Percentiles rank a stretch among this genome's conserved stretches.
phyloP scores from a whole-genome alignment of 2,329 filamentous ascomycete genomes.

The Fusarium liriodendri region DNA sequence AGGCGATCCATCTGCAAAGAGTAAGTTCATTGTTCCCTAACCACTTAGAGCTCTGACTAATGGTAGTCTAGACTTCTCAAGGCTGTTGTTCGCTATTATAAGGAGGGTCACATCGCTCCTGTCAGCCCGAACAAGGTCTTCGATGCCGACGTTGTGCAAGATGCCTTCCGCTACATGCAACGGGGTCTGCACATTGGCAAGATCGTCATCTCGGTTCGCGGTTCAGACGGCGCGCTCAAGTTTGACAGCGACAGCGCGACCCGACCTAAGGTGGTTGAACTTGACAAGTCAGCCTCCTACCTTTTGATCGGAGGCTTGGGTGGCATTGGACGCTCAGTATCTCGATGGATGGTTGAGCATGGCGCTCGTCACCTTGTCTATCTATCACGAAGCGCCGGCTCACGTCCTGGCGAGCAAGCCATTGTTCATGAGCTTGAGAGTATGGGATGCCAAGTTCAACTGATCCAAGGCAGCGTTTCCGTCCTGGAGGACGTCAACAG shows the following conservation, averaged over 20 bases:
- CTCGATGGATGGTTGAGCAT: conserved; percentile 21
- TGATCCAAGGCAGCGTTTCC: conserved; percentile 50
- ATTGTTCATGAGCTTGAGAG: conserved; percentile 39
- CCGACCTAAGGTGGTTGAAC: not conserved
- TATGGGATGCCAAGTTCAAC: conserved; percentile 40
- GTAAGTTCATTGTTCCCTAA: conserved; percentile 29
- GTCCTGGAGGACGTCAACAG: conserved; percentile 42
- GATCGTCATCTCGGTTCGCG: conserved; percentile 49
- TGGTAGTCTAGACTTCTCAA: not conserved
- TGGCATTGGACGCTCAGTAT: conserved; percentile 20
- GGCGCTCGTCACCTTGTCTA: conserved; percentile 17
- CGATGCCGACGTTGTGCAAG: conserved; percentile 42
- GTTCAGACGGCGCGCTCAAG: not conserved
- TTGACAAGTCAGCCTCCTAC: conserved; percentile 39
- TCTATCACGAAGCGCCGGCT: conserved; percentile 24
- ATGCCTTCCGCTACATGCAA: conserved; percentile 58
- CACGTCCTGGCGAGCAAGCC: conserved; percentile 4
- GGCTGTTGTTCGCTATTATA: conserved; percentile 7
- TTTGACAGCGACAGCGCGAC: not conserved
- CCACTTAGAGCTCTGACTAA: conserved; percentile 12
- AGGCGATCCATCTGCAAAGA: conserved; percentile 8
- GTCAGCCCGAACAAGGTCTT: conserved; percentile 43
- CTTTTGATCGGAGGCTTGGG: conserved; percentile 41
- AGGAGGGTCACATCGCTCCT: conserved; percentile 30
- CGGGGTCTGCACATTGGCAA: conserved; percentile 55